Evolutionary conservation across 2,329 filamentous ascomycete species (phyloP).

Genomic region (Fusarium transvaalense): DNA sequence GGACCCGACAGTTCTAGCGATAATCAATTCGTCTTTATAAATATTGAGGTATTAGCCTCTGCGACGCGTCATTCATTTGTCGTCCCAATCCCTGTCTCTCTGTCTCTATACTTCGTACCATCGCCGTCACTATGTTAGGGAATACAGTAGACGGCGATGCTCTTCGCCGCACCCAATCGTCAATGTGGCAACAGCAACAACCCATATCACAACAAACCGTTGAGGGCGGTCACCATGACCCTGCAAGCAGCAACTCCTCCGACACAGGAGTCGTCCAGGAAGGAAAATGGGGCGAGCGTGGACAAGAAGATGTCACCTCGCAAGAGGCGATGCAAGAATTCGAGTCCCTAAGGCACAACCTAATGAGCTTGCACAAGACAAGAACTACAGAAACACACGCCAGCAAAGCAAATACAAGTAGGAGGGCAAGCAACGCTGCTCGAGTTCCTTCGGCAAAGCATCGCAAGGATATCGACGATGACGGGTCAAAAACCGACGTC

Average conservation of each 20-base stretch:
- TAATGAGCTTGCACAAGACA: conserved; percentile 53
- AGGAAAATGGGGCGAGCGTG: conserved; percentile 54
- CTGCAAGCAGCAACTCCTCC: conserved; percentile 33
- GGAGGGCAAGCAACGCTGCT: conserved; percentile 23
- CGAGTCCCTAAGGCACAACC: conserved; percentile 52
- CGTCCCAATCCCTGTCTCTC: neutral
- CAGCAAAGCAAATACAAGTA: conserved; percentile 33
- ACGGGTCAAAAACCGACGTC: conserved; percentile 53
- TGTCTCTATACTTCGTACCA: neutral
- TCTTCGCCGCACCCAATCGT: conserved; percentile 51
- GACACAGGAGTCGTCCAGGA: conserved; percentile 36
- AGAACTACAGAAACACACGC: conserved; percentile 53
- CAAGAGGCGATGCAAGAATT: conserved; percentile 53
- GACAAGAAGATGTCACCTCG: conserved; percentile 52
- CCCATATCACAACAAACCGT: conserved; percentile 43
- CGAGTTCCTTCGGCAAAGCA: conserved; percentile 40
- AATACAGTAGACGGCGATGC: conserved; percentile 50
- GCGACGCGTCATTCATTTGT: neutral
- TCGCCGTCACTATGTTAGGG: conserved; percentile 50
- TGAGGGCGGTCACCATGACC: conserved; percentile 12
- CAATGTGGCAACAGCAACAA: conserved; percentile 34
- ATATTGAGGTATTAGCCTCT: conserved; percentile 6
- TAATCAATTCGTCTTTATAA: conserved; percentile 2
- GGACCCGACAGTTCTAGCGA: conserved; percentile 12
- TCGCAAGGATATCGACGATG: conserved; percentile 46